A percentile compares a stretch with the other conserved stretches of the same genome.
phyloP scores from a whole-genome alignment of 177 flowering plant species.

The Vitis hybrid region DNA sequence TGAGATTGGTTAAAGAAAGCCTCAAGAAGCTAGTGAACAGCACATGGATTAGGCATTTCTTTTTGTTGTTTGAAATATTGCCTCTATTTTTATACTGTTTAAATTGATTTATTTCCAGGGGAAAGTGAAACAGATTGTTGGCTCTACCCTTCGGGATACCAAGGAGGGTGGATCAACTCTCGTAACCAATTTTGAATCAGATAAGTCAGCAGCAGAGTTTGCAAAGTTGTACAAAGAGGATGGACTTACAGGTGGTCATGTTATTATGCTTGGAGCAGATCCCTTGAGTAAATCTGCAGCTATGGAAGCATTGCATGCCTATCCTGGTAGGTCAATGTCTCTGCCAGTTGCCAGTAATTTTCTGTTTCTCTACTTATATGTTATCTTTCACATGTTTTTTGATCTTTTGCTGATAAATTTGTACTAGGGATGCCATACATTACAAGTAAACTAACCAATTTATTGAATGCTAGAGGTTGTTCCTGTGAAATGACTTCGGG shows the following conservation, averaged over 20 bases:
- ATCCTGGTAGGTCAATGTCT: slow-evolving; percentile 60
- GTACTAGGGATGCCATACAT: neutral
- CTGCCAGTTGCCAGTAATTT: neutral
- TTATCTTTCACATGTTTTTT: neutral
- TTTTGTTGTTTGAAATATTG: neutral
- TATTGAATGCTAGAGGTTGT: neutral
- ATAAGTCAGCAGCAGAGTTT: slow-evolving; percentile 82
- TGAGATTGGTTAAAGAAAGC: too few species aligned
- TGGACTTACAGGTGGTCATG: slow-evolving; percentile 89
- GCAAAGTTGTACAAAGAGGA: slow-evolving; percentile 74
- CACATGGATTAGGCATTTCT: neutral
- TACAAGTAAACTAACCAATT: neutral
- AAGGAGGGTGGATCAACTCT: slow-evolving; percentile 53
- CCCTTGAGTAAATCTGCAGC: slow-evolving; percentile 80
- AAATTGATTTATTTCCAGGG: slow-evolving; percentile 48
- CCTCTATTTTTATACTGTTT: too few species aligned
- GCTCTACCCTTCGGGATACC: slow-evolving; percentile 83
- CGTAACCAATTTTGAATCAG: slow-evolving; percentile 89
- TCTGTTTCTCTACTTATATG: neutral
- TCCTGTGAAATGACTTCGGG: neutral
- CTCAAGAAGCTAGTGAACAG: neutral
- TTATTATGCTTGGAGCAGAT: slow-evolving; percentile 97
- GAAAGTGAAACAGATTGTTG: slow-evolving; percentile 98
- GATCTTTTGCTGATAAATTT: neutral
- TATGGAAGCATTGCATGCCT: slow-evolving; percentile 74